Conservation (phyloP, 306 rosid genomes). For the Corylus heterophylla region DNA sequence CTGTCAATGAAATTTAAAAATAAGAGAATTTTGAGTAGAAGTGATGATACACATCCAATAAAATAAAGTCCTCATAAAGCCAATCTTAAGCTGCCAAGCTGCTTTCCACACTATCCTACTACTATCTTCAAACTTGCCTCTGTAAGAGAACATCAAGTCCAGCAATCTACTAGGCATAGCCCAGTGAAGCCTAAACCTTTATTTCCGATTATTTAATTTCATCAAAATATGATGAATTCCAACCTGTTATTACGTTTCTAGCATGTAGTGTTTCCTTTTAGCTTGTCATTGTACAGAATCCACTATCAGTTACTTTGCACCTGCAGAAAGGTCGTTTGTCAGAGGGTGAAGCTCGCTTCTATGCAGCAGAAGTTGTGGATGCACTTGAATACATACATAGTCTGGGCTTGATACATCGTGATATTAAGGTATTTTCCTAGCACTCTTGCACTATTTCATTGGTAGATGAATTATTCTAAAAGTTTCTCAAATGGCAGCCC, state of each 20-base stretch:
- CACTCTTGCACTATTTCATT: slow-evolving; percentile 31
- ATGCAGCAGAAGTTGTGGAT: slow-evolving; percentile 96
- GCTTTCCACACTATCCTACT: background rate
- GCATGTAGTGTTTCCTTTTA: slow-evolving; percentile 2
- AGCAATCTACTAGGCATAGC: background rate
- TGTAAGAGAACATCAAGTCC: background rate
- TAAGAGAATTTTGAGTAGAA: background rate
- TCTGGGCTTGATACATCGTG: slow-evolving; percentile 97
- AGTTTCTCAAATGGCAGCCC: slow-evolving; percentile 65
- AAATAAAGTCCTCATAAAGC: background rate
- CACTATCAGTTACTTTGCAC: slow-evolving; percentile 24
- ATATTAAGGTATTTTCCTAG: slow-evolving; percentile 76
- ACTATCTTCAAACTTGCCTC: background rate
- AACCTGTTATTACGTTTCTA: slow-evolving; percentile 2
- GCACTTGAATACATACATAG: slow-evolving; percentile 95
- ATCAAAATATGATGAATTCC: slow-evolving; percentile 1
- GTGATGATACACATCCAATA: background rate
- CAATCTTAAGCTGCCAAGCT: background rate
- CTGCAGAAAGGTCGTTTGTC: slow-evolving; percentile 85
- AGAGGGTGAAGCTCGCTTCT: slow-evolving; percentile 87
- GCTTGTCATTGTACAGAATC: slow-evolving; percentile 28
- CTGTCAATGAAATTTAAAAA: background rate
- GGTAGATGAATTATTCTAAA: slow-evolving; percentile 21
- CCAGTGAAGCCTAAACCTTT: background rate
- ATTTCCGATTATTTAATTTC: background rate